These are phyloP conservation scores for Colletotrichum siamense DNA, from an alignment of 2,329 filamentous ascomycete genomes.

Conservation along the genomic window DNA sequence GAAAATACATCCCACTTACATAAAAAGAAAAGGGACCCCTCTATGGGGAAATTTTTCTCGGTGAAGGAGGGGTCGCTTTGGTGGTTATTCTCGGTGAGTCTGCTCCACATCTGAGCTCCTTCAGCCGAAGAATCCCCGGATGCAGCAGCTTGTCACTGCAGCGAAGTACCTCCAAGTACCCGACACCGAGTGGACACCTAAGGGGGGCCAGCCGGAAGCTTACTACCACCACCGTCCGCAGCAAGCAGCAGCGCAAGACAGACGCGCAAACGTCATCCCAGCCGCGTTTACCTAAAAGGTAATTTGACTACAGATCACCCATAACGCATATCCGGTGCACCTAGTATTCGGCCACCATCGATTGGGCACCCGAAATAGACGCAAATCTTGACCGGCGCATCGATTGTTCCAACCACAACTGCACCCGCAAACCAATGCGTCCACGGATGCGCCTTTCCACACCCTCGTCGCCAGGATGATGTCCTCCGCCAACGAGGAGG, in stretches of 20 bases:
- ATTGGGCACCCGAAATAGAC: background rate
- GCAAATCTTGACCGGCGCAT: background rate
- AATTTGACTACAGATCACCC: background rate
- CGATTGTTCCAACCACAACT: background rate
- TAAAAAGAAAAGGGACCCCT: background rate
- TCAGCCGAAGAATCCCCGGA: conserved; percentile 7
- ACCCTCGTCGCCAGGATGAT: conserved; percentile 56
- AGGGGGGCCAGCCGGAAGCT: background rate
- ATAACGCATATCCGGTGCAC: background rate
- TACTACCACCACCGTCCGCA: background rate
- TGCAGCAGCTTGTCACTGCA: background rate
- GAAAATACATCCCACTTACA: conserved; percentile 16
- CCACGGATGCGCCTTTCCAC: conserved; percentile 5
- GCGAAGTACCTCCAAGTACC: background rate
- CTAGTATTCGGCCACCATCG: background rate
- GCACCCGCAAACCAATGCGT: conserved; percentile 15
- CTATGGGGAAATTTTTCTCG: conserved; percentile 23
- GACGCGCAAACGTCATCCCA: conserved; percentile 24
- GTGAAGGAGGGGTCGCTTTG: conserved; percentile 15
- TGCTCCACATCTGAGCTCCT: background rate
- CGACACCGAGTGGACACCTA: conserved; percentile 2
- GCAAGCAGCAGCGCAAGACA: background rate
- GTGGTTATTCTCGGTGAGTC: background rate
- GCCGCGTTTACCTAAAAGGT: conserved; percentile 6
- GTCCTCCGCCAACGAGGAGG: conserved; percentile 71